Conservation (phyloP, 148 eudicot species). For the Hydrangea macrophylla region DNA sequence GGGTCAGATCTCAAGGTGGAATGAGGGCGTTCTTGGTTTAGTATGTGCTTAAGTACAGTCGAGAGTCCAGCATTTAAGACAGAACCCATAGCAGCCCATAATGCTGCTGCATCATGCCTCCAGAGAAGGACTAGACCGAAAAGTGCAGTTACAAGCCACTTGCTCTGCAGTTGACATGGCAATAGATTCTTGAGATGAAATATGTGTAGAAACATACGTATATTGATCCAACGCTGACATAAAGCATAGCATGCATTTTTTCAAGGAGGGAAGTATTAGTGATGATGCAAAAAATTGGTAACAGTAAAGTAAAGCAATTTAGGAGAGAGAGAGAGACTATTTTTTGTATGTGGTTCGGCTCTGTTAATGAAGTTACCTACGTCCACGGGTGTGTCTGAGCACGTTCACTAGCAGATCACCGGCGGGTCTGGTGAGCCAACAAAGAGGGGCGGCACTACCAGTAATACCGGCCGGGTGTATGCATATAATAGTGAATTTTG, state of each 20-base stretch:
- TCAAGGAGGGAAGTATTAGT: neutral
- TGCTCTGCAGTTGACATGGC: conserved; percentile 57
- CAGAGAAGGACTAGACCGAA: conserved; percentile 43
- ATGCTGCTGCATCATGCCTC: conserved; percentile 80
- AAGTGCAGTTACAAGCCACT: conserved; percentile 60
- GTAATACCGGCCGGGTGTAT: no score
- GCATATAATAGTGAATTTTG: no score
- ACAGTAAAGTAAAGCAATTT: no score
- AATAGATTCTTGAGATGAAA: neutral
- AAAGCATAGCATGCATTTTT: neutral
- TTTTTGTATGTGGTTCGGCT: no score
- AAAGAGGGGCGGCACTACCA: no score
- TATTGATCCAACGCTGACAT: neutral
- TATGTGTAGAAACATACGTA: no score
- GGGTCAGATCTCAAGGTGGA: conserved; percentile 61
- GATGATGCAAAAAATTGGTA: no score
- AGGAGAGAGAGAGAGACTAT: no score
- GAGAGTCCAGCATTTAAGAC: conserved; percentile 50
- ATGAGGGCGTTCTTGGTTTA: conserved; percentile 83
- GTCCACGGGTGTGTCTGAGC: no score
- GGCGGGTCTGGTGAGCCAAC: no score
- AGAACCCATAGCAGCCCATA: conserved; percentile 79
- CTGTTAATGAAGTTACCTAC: no score
- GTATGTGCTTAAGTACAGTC: conserved; percentile 42
- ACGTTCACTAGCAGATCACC: no score